Evolutionary conservation across 2,329 filamentous ascomycete genomes (phyloP), one percentile per base, ranked within the genome.

Genomic region (Xylogone sp.): DNA sequence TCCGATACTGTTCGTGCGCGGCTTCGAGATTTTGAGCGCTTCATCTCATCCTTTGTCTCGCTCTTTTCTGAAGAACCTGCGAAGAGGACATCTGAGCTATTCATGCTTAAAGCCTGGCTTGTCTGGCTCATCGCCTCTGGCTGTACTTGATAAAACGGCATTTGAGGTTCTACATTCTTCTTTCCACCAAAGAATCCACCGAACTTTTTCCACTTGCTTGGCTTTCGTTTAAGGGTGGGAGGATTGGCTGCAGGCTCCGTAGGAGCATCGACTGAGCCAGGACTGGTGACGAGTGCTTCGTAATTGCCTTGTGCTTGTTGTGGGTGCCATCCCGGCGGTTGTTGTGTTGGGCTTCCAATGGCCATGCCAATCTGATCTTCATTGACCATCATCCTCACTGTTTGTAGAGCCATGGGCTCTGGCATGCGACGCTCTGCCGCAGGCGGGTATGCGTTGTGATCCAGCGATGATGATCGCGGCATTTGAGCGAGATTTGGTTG

Each of bases 291-390:
- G 58, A 54, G 18, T 24, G 21, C 45, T 31, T 71, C 21, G 22
- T 21, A 39, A 31, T 21, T 18, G 4, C 18, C 42, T 54, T 47
- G 48, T 53, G 39, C 51, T 20, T 46, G 47, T 48, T 56, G 51
- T 29, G 51, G 27, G 45, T 59, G 59, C 56, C 56, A 59, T 39
- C 53, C 46, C 27, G 54, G 50, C 21, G 63, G 59, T 43, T 56
- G 69, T 16, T 69, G 67, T n/a, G 75, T 71, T 21, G 87, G 87
- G 61, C 86, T 90, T 27, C 87, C 87, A 51, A 90, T 70, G 1
- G 87, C 87, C 76, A 91, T 84, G 9, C 88, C 88, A 55, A 91
- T 90, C 59, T 58, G 56, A 29, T 48, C 50, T 7, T 42, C 22
- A 19, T 45, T 53, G n/a, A 54, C 48, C 55, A 59, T 59, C 18